Conservation (phyloP, 805 yeast genomes). For the Candida chilensis region DNA sequence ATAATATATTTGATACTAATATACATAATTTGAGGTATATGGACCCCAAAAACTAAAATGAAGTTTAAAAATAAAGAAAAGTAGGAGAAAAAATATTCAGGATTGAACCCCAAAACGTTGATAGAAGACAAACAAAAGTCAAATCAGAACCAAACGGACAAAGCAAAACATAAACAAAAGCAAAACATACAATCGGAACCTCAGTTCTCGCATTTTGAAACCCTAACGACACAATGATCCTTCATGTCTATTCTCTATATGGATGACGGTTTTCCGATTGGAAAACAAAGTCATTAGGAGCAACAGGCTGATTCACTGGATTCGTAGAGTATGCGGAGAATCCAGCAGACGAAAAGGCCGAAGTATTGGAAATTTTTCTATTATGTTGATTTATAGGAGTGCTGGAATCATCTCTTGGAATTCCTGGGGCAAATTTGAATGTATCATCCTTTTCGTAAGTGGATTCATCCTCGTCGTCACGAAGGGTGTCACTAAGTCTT, state of each 20-base stretch:
- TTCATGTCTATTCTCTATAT: background rate
- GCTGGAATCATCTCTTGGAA: constrained; percentile 1
- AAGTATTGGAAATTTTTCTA: constrained; percentile 6
- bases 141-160: background rate
- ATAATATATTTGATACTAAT: too few species aligned
- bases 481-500: constrained; percentile 6
- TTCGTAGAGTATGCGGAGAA: constrained; percentile 3
- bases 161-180: background rate
- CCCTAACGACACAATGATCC: background rate
- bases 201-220: too few species aligned
- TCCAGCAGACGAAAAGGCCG: constrained; percentile 5
- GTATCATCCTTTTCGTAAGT: too few species aligned
- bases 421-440: constrained; percentile 1
- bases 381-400: constrained; percentile 5
- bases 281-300: constrained; percentile 7
- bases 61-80: background rate
- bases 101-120: background rate
- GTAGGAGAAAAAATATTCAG: background rate
- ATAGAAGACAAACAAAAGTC: constrained; percentile 1
- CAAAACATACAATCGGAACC: too few species aligned
- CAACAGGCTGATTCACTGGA: constrained; percentile 6
- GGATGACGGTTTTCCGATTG: background rate
- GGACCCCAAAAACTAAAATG: constrained; percentile 2
- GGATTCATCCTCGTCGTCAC: constrained; percentile 3
- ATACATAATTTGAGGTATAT: too few species aligned